phyloP scores from a whole-genome alignment of 768 basidiomycete species.

The Suillus placidus region DNA sequence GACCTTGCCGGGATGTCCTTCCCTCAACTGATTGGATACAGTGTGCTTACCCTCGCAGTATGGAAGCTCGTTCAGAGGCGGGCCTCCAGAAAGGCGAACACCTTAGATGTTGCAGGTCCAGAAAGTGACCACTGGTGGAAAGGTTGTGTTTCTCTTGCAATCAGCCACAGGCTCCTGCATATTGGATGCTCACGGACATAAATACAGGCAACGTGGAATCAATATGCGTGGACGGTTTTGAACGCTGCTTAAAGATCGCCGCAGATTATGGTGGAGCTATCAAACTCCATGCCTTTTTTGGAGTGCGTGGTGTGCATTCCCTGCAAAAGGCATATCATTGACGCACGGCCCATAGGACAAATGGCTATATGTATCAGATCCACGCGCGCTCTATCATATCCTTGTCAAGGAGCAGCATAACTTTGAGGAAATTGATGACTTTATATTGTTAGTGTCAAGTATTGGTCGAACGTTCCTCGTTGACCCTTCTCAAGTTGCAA shows the following conservation, averaged over 20 bases:
- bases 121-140: neutral
- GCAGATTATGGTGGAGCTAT: conserved; percentile 26
- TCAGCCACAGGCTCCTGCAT: neutral
- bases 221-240: neutral
- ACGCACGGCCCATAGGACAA: conserved; percentile 13
- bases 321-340: conserved; percentile 28
- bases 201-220: neutral
- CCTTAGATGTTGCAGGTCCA: neutral
- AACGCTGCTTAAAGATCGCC: conserved; percentile 14
- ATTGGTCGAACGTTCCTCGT: neutral
- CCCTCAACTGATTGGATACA: neutral
- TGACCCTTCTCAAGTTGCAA: neutral
- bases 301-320: conserved; percentile 17
- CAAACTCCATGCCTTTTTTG: conserved; percentile 27
- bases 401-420: conserved; percentile 28
- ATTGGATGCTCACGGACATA: neutral
- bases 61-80: neutral
- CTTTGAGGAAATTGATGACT: conserved; percentile 24
- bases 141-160: neutral
- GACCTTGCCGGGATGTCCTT: neutral
- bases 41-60: neutral
- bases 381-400: conserved; percentile 30
- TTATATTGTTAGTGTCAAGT: conserved; percentile 18
- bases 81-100: neutral
- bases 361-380: conserved; percentile 22